phyloP scores from a whole-genome alignment of 2,329 filamentous ascomycete species.

The Sporothrix pallida region DNA sequence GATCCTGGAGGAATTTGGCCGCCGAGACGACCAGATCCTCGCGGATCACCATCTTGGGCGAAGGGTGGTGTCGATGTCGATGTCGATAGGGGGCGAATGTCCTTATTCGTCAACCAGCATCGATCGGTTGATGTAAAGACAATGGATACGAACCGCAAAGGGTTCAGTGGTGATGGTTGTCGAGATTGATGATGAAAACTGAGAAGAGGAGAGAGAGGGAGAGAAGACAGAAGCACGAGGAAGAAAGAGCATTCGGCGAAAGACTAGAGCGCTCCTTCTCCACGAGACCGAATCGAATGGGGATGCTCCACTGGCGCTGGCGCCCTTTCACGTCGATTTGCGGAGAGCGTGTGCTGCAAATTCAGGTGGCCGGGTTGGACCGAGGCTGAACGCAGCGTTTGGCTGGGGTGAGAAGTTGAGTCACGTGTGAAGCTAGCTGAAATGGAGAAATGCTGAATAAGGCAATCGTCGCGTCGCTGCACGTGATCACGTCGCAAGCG shows the following conservation, averaged over 20 bases:
- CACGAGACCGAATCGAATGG: slow-evolving; percentile 14
- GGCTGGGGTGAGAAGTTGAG: background rate
- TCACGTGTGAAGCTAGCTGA: slow-evolving; percentile 19
- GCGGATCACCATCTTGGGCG: slow-evolving; percentile 73
- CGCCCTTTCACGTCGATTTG: slow-evolving; percentile 23
- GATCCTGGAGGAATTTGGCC: slow-evolving; percentile 87
- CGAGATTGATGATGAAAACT: background rate
- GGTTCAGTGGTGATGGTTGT: slow-evolving; percentile 5
- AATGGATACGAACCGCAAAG: background rate
- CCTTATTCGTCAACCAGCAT: slow-evolving; percentile 1
- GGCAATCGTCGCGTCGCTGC: background rate
- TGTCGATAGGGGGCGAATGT: background rate
- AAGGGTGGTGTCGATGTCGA: background rate
- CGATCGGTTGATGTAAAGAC: background rate
- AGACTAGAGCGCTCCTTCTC: slow-evolving; percentile 12
- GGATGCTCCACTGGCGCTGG: slow-evolving; percentile 24
- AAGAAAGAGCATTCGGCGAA: background rate
- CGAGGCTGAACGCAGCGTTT: slow-evolving; percentile 39
- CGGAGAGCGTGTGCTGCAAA: slow-evolving; percentile 32
- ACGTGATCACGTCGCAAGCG: slow-evolving; percentile 26
- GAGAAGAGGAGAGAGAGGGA: background rate
- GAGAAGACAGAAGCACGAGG: slow-evolving; percentile 1
- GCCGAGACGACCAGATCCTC: slow-evolving; percentile 91
- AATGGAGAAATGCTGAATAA: background rate
- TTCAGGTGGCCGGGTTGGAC: slow-evolving; percentile 41